Evolutionary conservation across 495 filamentous ascomycete species (phyloP), one percentile per base, ranked within the genome.

Genomic region (Penicillium flavigenum): DNA sequence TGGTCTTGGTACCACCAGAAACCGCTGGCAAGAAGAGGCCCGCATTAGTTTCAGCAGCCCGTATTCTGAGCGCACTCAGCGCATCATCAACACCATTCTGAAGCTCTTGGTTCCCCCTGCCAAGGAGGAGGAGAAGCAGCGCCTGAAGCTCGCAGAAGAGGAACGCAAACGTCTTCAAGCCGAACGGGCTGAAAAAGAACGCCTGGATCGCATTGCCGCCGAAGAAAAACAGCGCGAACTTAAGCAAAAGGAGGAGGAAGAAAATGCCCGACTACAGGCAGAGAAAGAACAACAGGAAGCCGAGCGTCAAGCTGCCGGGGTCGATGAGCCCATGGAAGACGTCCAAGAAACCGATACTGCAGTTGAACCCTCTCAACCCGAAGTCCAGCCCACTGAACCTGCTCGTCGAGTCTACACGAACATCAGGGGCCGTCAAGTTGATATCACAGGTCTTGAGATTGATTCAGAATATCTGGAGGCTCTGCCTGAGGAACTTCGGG

Each of bases 381-480:
- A 77, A 56, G 65, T 78, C 5, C 78, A 73, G 3, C 76, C 84
- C 45, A 72, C 80, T 22, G 81, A 86, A 54, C 69, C 78, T 46
- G 64, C 64, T 16, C 78, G 75, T 24, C 89, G 89, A 14, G 80
- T 93, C 47, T 82, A 81, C 47, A 92, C 88, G 7, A 92, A 83
- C 1, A 90, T 99, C 51, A 84, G 91, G 61, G 92, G 91, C 27
- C 86, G 86, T 46, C 83, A 90, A 51, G 77, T 96, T 46, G 93
- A 99, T 67, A 93, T 99, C 53, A 98, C 94, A 5, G 88, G 85
- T 26, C 81, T 99, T 61, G 92, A 92, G 56, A 97, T 99, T 56
- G 94, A 99, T 64, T 83, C 89, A 14, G 91, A 91, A 41, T 99
- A 96, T 70, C 82, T 99, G 3, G 90, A 94, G 53, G 95, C 91